Base-by-base conservation (phyloP, 2,329 filamentous ascomycete species). In the Ophiobolus disseminans region DNA sequence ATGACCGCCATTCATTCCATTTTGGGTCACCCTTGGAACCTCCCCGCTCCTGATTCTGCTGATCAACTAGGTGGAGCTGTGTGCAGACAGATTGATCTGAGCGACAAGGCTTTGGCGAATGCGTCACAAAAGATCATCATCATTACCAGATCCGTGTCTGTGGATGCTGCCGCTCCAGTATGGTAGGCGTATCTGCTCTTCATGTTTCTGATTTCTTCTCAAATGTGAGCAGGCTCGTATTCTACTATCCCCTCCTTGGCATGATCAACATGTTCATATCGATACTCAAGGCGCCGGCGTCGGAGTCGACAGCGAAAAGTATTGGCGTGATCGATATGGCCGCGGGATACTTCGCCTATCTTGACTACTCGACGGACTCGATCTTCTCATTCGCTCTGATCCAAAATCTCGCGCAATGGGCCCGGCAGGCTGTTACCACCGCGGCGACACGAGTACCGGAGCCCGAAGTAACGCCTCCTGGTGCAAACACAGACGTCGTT, bases 181-280 rank as follows among this genome's bases (percentile, higher is more conserved):
- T 44, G 40, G 40, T 44, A 34, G 14, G 40, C 19, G 17, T 19
- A 5, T 14, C 16, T 22, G 8, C 5, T 10, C 6, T 7, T 16
- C 6, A 11, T 23, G 13, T 13, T 39, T 10, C 13, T 22, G 6
- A 16, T 20, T 6, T 10, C 10, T 10, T 19, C 10, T 16, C 17
- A 14, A 23, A 22, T 34, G 28, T 34, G 28, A n/a, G 19, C 31
- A 44, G 40, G 40, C 28, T 44, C 9, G 40, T 44, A 8, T 44
- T 44, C 28, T 44, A 34, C 20, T 44, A 20, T 44, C 40, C 40
- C 17, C 16, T 44, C n/a, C 6, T 44, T 5, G 40, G 28, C 16
- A 44, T 35, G 40, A 44, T 44, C 19, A 44, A 44, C 21, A 10
- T 35, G 11, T 44, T 44, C 28, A 25, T 44, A 8, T 44, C 28